phyloP scores from a whole-genome alignment of 202 grass and related monocot genomes.

The Alloteropsis angusta region DNA sequence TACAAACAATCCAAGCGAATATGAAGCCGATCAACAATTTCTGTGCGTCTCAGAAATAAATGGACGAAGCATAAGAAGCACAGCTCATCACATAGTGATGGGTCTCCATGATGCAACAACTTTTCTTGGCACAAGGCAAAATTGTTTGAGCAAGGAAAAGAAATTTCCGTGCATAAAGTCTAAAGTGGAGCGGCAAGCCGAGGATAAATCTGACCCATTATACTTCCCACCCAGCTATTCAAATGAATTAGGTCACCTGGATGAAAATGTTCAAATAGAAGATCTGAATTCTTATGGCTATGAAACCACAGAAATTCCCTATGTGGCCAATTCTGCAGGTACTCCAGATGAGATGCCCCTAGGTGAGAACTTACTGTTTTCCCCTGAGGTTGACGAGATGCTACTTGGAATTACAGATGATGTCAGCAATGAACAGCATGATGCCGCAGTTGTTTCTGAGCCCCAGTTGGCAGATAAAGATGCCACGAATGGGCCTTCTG shows the following conservation, averaged over 20 bases:
- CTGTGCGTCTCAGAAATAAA: conserved; percentile 7
- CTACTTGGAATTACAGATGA: conserved; percentile 16
- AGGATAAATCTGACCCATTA: conserved; percentile 14
- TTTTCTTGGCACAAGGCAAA: conserved; percentile 14
- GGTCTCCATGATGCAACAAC: conserved; percentile 30
- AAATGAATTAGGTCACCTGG: neutral
- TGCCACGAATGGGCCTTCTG: conserved; percentile 2
- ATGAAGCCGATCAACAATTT: neutral
- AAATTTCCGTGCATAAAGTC: conserved; percentile 15
- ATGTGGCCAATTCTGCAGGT: conserved; percentile 9
- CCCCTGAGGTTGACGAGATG: conserved; percentile 18
- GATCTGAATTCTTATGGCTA: conserved; percentile 18
- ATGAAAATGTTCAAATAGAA: conserved; percentile 22
- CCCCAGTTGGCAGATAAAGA: neutral
- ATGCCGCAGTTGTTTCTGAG: conserved; percentile 20
- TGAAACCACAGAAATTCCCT: neutral
- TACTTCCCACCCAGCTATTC: conserved; percentile 24
- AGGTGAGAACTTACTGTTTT: conserved; percentile 5
- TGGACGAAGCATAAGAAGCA: conserved; percentile 38
- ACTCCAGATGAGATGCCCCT: conserved; percentile 18
- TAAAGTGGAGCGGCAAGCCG: conserved; percentile 1
- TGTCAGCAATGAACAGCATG: conserved; percentile 3
- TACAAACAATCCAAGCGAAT: conserved; percentile 2
- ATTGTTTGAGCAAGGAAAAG: neutral
- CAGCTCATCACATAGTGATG: conserved; percentile 33